Percentiles rank a stretch among this genome's conserved stretches.
Evolutionary conservation across 345 rosid species (phyloP).

Genomic region (Brassica juncea): DNA sequence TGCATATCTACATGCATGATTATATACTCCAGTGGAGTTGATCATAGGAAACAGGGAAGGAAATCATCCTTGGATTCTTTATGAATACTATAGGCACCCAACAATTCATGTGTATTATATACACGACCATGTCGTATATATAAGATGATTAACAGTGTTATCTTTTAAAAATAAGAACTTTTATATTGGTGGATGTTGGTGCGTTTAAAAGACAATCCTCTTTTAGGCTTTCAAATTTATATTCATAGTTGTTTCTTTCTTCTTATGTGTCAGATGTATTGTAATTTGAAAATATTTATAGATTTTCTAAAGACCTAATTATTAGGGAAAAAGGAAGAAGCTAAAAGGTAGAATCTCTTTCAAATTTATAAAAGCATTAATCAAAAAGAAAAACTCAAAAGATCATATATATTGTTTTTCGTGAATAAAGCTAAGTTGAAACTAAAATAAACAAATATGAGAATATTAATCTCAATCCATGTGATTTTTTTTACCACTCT

Average conservation of each 20-base stretch:
- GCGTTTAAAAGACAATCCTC: slow-evolving; percentile 38
- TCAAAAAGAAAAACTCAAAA: slow-evolving; percentile 7
- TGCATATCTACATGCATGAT: not conserved
- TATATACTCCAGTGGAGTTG: slow-evolving; percentile 17
- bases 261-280: slow-evolving; percentile 31
- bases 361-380: slow-evolving; percentile 20
- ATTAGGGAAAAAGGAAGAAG: slow-evolving; percentile 32
- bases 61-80: slow-evolving; percentile 43
- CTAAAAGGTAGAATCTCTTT: slow-evolving; percentile 29
- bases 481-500: not conserved
- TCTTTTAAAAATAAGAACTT: not conserved
- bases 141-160: slow-evolving; percentile 1
- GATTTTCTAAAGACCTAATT: slow-evolving; percentile 18
- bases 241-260: slow-evolving; percentile 28
- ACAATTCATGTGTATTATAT: slow-evolving; percentile 14
- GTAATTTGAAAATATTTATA: slow-evolving; percentile 11
- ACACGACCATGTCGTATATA: not conserved
- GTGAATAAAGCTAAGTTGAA: slow-evolving; percentile 23
- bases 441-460: slow-evolving; percentile 37
- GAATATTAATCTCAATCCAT: slow-evolving; percentile 34
- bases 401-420: slow-evolving; percentile 13
- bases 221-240: slow-evolving; percentile 36
- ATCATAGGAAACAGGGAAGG: slow-evolving; percentile 26
- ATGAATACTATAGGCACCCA: slow-evolving; percentile 33
- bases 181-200: slow-evolving; percentile 29